Conservation (phyloP, 805 yeast genomes). For the Yamadazyma sp. region DNA sequence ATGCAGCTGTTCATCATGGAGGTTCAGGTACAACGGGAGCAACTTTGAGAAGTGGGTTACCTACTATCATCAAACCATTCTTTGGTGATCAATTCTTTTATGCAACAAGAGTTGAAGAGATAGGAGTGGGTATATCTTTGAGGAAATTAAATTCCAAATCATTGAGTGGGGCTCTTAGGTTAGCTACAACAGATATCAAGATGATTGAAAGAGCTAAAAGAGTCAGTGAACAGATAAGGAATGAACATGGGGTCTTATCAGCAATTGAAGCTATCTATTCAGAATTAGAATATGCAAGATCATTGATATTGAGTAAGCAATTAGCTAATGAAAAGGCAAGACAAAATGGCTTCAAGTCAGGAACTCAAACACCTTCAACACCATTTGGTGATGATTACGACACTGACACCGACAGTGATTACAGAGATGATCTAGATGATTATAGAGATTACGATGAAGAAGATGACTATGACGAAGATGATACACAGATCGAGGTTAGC, state of each 20-base stretch:
- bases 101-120: slow-evolving; percentile 81
- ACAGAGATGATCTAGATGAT: not conserved
- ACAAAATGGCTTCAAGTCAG: slow-evolving; percentile 4
- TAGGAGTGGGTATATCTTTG: slow-evolving; percentile 78
- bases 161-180: slow-evolving; percentile 64
- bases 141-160: slow-evolving; percentile 63
- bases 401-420: slow-evolving; percentile 1
- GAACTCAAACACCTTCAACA: slow-evolving; percentile 6
- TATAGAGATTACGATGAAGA: not conserved
- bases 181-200: slow-evolving; percentile 62
- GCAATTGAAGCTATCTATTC: slow-evolving; percentile 80
- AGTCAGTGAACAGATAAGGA: slow-evolving; percentile 59
- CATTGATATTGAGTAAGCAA: slow-evolving; percentile 48
- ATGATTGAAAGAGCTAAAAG: slow-evolving; percentile 64
- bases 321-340: slow-evolving; percentile 25
- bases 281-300: slow-evolving; percentile 73
- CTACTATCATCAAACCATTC: slow-evolving; percentile 89
- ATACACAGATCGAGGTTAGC: not conserved
- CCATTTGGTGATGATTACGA: slow-evolving; percentile 1
- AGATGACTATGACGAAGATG: not conserved
- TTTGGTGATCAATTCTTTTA: slow-evolving; percentile 96
- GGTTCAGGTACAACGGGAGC: slow-evolving; percentile 98
- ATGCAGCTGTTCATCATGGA: slow-evolving; percentile 96
- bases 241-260: slow-evolving; percentile 75
- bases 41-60: slow-evolving; percentile 77